phyloP scores from a whole-genome alignment of 2,329 filamentous ascomycete species.

The Neopestalotiopsis clavispora region DNA sequence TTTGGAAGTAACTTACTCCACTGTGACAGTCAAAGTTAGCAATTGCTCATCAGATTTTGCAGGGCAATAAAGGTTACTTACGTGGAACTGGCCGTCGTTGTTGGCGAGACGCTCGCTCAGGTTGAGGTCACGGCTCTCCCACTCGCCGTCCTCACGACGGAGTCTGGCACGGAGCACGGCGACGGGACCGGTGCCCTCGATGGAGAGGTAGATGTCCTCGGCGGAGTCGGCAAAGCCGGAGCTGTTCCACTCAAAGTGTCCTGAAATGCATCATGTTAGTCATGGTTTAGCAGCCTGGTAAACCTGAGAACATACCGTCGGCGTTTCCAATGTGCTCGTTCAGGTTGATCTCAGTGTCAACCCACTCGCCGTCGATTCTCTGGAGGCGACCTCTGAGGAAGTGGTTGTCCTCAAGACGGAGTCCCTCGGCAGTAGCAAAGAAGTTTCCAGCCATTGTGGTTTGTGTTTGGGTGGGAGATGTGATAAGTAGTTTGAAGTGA shows the following conservation, averaged over 20 bases:
- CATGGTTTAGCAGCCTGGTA: not conserved
- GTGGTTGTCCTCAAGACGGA: slow-evolving; percentile 54
- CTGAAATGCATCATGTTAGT: slow-evolving; percentile 9
- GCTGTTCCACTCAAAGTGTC: slow-evolving; percentile 26
- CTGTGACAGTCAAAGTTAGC: not conserved
- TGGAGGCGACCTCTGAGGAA: slow-evolving; percentile 50
- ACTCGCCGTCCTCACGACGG: slow-evolving; percentile 46
- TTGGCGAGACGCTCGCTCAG: slow-evolving; percentile 60
- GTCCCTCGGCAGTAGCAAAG: slow-evolving; percentile 50
- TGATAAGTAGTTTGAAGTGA: not conserved
- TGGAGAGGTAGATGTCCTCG: slow-evolving; percentile 48
- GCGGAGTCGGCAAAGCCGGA: slow-evolving; percentile 50
- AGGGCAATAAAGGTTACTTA: slow-evolving; percentile 1
- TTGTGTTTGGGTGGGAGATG: slow-evolving; percentile 7
- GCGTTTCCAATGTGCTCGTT: slow-evolving; percentile 56
- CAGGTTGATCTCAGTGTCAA: slow-evolving; percentile 53
- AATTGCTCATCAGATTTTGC: not conserved
- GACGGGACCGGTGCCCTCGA: slow-evolving; percentile 55
- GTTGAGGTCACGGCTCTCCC: slow-evolving; percentile 53
- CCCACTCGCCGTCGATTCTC: slow-evolving; percentile 45
- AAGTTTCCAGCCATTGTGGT: slow-evolving; percentile 38
- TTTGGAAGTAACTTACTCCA: not conserved
- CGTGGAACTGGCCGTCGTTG: slow-evolving; percentile 48
- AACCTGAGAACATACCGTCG: slow-evolving; percentile 43
- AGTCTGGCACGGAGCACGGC: slow-evolving; percentile 60